These are phyloP conservation scores for Aureococcus anophagefferens DNA, from an alignment of 108 stramenopile species.

Conservation along the genomic window DNA sequence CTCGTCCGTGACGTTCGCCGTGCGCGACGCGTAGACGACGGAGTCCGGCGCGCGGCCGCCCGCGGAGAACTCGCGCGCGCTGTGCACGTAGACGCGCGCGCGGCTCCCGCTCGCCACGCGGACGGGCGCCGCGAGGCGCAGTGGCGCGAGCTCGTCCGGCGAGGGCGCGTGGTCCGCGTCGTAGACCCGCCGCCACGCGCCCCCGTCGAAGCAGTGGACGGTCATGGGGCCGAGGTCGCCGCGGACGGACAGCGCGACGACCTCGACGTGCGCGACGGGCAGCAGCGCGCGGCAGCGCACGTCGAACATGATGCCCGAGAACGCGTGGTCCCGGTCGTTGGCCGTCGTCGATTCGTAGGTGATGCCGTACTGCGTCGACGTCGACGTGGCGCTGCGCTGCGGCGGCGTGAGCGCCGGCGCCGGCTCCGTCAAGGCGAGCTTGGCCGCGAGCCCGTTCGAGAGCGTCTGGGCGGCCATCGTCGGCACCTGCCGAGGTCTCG, in stretches of 20 bases:
- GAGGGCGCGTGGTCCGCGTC: too few species aligned
- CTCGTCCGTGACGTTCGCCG: not conserved
- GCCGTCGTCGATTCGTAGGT: too few species aligned
- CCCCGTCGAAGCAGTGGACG: conserved; percentile 1
- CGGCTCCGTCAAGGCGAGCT: too few species aligned
- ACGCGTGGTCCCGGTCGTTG: conserved; percentile 4
- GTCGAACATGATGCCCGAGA: conserved; percentile 16
- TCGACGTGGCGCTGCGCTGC: too few species aligned
- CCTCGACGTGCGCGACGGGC: conserved; percentile 6
- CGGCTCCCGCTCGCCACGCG: too few species aligned
- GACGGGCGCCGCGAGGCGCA: too few species aligned
- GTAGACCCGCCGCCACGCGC: not conserved
- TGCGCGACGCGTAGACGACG: conserved; percentile 5
- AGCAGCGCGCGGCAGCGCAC: not conserved
- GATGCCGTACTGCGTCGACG: too few species aligned
- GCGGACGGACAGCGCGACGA: conserved; percentile 1
- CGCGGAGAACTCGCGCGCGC: not conserved
- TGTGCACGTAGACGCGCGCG: conserved; percentile 5
- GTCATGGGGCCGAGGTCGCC: conserved; percentile 1
- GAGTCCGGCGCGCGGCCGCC: not conserved
- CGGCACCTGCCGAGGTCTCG: too few species aligned
- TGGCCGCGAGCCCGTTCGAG: too few species aligned
- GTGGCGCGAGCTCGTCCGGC: too few species aligned
- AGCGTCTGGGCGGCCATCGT: too few species aligned
- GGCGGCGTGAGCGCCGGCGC: too few species aligned